Conservation (phyloP, 1,284 basidiomycete genomes). For the Marasmius fiardii region DNA sequence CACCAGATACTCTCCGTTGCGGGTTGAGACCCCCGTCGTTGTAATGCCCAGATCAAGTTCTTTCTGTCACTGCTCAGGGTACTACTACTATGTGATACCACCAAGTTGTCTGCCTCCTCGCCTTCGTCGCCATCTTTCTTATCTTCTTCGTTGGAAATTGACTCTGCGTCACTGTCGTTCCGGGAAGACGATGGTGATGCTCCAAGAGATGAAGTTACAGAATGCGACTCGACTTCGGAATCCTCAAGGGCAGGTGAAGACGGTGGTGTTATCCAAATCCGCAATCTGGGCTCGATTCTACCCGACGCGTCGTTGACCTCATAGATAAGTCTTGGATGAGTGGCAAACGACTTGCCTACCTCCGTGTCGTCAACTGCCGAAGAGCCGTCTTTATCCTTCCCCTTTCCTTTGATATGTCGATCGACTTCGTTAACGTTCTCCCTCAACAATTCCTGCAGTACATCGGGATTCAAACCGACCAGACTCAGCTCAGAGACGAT, state of each 20-base stretch:
- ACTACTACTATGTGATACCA: background rate
- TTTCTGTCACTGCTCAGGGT: background rate
- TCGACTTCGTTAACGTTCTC: constrained; percentile 18
- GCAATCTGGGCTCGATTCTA: constrained; percentile 51
- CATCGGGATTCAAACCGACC: constrained; percentile 67
- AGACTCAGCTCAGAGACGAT: constrained; percentile 80
- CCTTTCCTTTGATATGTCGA: constrained; percentile 4
- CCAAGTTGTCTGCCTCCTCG: background rate
- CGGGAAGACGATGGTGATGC: background rate
- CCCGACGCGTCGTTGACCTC: constrained; percentile 48
- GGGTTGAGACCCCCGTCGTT: background rate
- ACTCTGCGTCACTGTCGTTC: background rate
- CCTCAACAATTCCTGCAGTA: constrained; percentile 45
- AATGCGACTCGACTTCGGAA: constrained; percentile 2
- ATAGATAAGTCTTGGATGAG: constrained; percentile 40
- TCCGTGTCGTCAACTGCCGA: constrained; percentile 9
- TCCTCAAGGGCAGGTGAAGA: constrained; percentile 5
- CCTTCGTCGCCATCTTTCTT: background rate
- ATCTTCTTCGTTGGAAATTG: background rate
- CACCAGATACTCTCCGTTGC: background rate
- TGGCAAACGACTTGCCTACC: constrained; percentile 1
- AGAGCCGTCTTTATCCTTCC: constrained; percentile 13
- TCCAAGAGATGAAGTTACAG: background rate
- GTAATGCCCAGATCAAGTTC: constrained; percentile 3
- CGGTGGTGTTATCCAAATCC: constrained; percentile 39